A percentile compares a stretch with the other conserved stretches of the same genome.
These are phyloP conservation scores for Comarum palustre DNA, from an alignment of 306 rosid genomes.

Conservation along the genomic window DNA sequence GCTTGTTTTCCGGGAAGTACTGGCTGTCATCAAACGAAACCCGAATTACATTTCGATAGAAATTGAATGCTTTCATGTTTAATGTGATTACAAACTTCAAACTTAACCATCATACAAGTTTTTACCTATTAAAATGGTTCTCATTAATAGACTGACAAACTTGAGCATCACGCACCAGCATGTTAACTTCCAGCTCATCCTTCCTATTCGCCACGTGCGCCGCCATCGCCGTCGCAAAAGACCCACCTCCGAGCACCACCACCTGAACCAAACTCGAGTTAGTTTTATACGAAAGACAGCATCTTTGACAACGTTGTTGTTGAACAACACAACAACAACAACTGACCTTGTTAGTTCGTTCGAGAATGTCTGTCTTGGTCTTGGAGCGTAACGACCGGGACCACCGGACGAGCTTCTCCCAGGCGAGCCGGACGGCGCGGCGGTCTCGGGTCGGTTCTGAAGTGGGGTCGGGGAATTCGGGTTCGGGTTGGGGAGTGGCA, in stretches of 20 bases:
- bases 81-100: not conserved
- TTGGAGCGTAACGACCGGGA: constrained; percentile 78
- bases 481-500: constrained; percentile 4
- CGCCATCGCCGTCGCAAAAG: constrained; percentile 97
- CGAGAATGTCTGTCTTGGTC: constrained; percentile 72
- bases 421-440: constrained; percentile 63
- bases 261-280: constrained; percentile 37
- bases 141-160: constrained; percentile 74
- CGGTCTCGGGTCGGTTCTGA: constrained; percentile 53
- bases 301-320: not conserved
- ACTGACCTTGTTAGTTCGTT: constrained; percentile 76
- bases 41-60: not conserved
- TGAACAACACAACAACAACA: not conserved
- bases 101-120: not conserved
- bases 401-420: constrained; percentile 96
- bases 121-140: constrained; percentile 58
- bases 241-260: constrained; percentile 95
- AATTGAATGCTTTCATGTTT: not conserved
- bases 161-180: constrained; percentile 83
- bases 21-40: constrained; percentile 43
- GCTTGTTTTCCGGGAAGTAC: constrained; percentile 70
- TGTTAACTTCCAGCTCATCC: constrained; percentile 68
- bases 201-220: constrained; percentile 83
- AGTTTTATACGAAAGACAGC: not conserved
- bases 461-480: constrained; percentile 20